Percentiles rank a stretch among this genome's conserved stretches.
Conservation (phyloP, 441 rosid genomes). For the Manihot esculenta region DNA sequence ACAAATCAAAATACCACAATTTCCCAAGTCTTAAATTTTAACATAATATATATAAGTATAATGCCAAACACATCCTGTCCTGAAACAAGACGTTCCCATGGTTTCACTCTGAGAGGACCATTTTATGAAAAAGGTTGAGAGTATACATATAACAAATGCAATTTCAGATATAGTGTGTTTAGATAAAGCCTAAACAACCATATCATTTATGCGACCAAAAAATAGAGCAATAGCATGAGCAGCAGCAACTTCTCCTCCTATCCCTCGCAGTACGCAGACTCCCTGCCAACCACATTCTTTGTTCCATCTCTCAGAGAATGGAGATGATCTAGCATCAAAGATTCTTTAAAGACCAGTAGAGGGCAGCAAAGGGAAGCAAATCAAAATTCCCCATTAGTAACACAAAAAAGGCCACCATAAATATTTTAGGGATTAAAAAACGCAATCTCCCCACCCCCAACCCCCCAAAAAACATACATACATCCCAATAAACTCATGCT, state of each 20-base stretch:
- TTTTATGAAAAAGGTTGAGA: slow-evolving; percentile 29
- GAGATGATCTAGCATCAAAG: slow-evolving; percentile 22
- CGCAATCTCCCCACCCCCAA: too few relatives aligned
- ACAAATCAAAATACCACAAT: slow-evolving; percentile 6
- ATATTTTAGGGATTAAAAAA: slow-evolving; percentile 7
- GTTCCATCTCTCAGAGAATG: slow-evolving; percentile 7
- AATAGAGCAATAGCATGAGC: slow-evolving; percentile 22
- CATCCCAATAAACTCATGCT: slow-evolving; percentile 30
- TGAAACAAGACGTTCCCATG: slow-evolving; percentile 16
- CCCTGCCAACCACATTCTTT: background rate
- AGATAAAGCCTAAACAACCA: background rate
- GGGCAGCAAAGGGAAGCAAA: slow-evolving; percentile 24
- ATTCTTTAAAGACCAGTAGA: slow-evolving; percentile 25
- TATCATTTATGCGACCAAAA: too few relatives aligned
- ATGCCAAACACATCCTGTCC: slow-evolving; percentile 5
- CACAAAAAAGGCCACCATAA: slow-evolving; percentile 20
- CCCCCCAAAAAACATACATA: slow-evolving; percentile 13
- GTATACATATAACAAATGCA: slow-evolving; percentile 32
- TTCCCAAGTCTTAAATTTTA: slow-evolving; percentile 18
- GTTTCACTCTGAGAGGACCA: slow-evolving; percentile 23
- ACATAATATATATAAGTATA: slow-evolving; percentile 3
- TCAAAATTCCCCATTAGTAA: slow-evolving; percentile 23
- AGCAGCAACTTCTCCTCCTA: too few relatives aligned
- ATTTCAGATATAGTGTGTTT: slow-evolving; percentile 11
- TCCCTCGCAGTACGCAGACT: background rate